Base-by-base conservation (phyloP, 2,329 filamentous ascomycete genomes). In the Fusarium coffeatum region DNA sequence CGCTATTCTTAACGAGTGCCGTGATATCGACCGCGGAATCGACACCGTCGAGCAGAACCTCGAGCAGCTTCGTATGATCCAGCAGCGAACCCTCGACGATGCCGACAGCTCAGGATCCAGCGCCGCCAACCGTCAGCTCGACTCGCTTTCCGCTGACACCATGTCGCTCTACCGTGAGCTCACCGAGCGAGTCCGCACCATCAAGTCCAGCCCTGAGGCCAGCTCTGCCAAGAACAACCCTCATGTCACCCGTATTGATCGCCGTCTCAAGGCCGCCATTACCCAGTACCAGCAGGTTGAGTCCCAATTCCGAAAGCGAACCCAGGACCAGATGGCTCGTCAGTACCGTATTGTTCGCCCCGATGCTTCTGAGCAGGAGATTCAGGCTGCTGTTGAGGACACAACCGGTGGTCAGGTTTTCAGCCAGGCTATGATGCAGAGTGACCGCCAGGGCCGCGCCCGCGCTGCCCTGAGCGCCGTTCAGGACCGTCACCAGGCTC, bases 301-400 rank as follows among this genome's bases (percentile, higher is more conserved):
- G 80, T 88, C 88, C 2, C 87, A 90, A 23, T 97, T 94, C 86
- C 89, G 92, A 77, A 92, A 92, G 80, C 90, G 91, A 72, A 89
- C 93, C 32, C 88, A 93, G 78, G 92, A 93, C 51, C 93, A 97
- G 80, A 92, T 97, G 83, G 92, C 90, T 71, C 89, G 96, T 58
- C 94, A 98, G 79, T 97, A 97, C 82, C 88, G 92, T 63, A 98
- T 98, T 78, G 94, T 96, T 58, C 88, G 90, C 69, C 93, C 94
- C 23, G 90, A 97, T 61, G 93, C 93, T 5, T 87, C 88, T 28
- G 92, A 96, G 56, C 84, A 86, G 45, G 94, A 98, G 79, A 89
- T 98, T 28, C 86, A 87, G 62, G 88, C 91, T 60, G 93, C 93
- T 18, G 91, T 94, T 1, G 89, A 95, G 76, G 89, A 93, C 74